Evolutionary conservation across 768 basidiomycete genomes (phyloP).

Genomic region (Saitozyma podzolica): DNA sequence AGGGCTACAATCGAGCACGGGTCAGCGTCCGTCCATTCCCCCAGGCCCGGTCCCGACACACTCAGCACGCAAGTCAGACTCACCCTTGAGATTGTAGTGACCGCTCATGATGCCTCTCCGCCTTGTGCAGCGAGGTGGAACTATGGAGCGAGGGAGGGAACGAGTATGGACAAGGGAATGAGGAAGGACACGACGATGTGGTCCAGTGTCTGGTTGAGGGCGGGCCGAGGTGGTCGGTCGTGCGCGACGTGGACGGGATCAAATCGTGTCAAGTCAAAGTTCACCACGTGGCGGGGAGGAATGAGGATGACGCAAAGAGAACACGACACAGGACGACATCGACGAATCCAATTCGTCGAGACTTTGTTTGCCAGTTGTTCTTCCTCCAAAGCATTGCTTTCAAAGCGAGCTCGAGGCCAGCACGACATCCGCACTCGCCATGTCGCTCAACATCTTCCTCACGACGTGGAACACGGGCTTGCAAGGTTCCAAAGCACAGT

Average conservation of each 20-base stretch:
- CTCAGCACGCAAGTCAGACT: not conserved
- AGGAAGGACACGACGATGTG: too few relatives aligned
- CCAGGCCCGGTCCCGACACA: not conserved
- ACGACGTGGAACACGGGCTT: slow-evolving; percentile 83
- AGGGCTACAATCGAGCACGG: slow-evolving; percentile 61
- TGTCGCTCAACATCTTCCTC: slow-evolving; percentile 44
- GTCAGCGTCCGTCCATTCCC: not conserved
- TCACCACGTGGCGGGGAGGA: too few relatives aligned
- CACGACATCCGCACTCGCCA: not conserved
- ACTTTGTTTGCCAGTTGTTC: not conserved
- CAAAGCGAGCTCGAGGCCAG: not conserved
- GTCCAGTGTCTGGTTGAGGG: too few relatives aligned
- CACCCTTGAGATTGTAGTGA: slow-evolving; percentile 54
- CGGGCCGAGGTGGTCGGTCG: too few relatives aligned
- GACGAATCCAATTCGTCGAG: too few relatives aligned
- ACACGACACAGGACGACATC: too few relatives aligned
- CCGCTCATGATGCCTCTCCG: slow-evolving; percentile 27
- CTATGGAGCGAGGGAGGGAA: too few relatives aligned
- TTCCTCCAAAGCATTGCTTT: not conserved
- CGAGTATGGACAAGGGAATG: too few relatives aligned
- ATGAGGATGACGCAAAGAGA: too few relatives aligned
- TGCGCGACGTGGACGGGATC: too few relatives aligned
- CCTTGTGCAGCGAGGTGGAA: too few relatives aligned
- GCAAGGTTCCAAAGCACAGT: slow-evolving; percentile 60
- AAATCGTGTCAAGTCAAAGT: too few relatives aligned